Evolutionary conservation across 257 asterid genomes (phyloP), one percentile per base, ranked within the genome.

Genomic region (Ajuga chamaepitys): DNA sequence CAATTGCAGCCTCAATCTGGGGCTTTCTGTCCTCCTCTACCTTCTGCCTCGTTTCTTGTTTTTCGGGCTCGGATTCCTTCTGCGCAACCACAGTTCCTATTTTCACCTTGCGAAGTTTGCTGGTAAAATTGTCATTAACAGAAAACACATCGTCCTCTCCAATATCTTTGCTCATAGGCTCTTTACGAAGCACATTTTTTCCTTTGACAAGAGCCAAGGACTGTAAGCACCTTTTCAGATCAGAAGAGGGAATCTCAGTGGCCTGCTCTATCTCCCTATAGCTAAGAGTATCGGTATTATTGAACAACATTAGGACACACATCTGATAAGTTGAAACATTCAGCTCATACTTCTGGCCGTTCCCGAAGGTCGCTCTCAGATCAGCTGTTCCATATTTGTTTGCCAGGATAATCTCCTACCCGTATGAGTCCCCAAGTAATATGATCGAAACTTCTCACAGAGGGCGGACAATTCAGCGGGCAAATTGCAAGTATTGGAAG

Each of bases 151-250:
- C 88, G 1, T 75, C 81, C 26, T 81, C 88, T 14, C 65, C 82
- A 2, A 84, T 82, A 38, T 84, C 91, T 38, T 80, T 81, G 73
- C 91, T 77, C 85, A 82, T 82, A 22, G 91, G 91, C 21, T 81
- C 91, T 74, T 84, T 84, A 4, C 71, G 42, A 1, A 84, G 72
- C 52, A 84, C 84, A 16, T 79, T 77, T 42, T 77, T 79, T 32
- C 88, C 91, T 51, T 77, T 84, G n/a, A 84, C 91, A 40, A 85
- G 82, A 45, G 91, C 88, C 24, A 84, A 62, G 14, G 91, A 84
- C 67, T 84, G 91, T 30, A 84, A 57, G 21, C 86, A 84, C 48
- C 88, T 67, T 34, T 84, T 84, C 66, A 84, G 61, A 70, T 84
- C 88, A 18, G 78, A 26, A 13, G 86, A 59, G 2, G 83, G 80